Evolutionary conservation across 495 filamentous ascomycete species (phyloP).

Genomic region (Sabuloglossum arenarium): DNA sequence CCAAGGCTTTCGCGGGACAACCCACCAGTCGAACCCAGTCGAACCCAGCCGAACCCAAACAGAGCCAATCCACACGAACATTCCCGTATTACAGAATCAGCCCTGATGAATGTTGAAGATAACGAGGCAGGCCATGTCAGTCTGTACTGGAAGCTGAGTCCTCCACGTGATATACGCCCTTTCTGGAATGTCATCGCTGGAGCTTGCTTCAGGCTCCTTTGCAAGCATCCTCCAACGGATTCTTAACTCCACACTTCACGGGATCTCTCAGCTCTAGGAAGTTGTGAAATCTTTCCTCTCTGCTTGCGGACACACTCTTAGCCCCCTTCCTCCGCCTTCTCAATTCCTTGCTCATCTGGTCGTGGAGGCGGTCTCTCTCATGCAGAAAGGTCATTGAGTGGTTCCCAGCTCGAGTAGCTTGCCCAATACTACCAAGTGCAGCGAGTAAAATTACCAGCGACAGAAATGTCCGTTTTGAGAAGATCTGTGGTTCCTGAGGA

Average conservation of each 20-base stretch:
- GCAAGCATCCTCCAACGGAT: constrained; percentile 11
- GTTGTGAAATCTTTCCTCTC: constrained; percentile 44
- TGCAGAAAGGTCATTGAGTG: constrained; percentile 35
- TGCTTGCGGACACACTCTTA: constrained; percentile 23
- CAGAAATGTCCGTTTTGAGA: constrained; percentile 59
- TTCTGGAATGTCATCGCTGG: constrained; percentile 6
- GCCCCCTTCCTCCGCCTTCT: constrained; percentile 30
- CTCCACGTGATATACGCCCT: not conserved
- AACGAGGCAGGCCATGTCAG: too few species aligned
- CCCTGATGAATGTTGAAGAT: too few species aligned
- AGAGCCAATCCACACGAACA: too few species aligned
- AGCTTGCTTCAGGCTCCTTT: too few species aligned
- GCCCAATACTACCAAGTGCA: constrained; percentile 41
- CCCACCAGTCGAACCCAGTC: too few species aligned
- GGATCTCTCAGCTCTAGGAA: constrained; percentile 50
- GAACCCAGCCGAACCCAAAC: too few species aligned
- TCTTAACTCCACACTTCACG: constrained; percentile 5
- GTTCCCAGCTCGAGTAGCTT: constrained; percentile 42
- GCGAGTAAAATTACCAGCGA: constrained; percentile 42
- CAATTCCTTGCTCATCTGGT: constrained; percentile 39
- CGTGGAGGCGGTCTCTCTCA: constrained; percentile 37
- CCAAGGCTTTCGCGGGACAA: too few species aligned
- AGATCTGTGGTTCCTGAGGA: constrained; percentile 37
- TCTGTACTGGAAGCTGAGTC: too few species aligned
- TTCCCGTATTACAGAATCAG: not conserved